phyloP scores from a whole-genome alignment of 306 rosid genomes.

The Sophora flavescens region DNA sequence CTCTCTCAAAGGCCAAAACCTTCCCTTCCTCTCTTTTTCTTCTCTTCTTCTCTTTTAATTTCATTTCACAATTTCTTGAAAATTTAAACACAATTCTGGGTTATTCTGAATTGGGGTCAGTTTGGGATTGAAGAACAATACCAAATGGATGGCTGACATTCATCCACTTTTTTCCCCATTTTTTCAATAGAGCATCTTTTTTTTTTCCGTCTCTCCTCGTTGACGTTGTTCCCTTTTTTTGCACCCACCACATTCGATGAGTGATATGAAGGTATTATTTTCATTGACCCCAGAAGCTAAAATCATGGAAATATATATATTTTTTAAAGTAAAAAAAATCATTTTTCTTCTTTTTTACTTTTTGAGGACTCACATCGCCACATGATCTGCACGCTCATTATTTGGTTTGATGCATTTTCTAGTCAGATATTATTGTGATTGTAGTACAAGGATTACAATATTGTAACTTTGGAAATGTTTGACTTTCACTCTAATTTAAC shows the following conservation, averaged over 20 bases:
- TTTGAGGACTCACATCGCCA: background rate
- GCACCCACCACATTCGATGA: slow-evolving; percentile 16
- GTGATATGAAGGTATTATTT: slow-evolving; percentile 26
- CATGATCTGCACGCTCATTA: slow-evolving; percentile 1
- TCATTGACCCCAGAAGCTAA: slow-evolving; percentile 2
- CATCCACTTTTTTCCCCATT: background rate
- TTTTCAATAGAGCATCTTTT: no score
- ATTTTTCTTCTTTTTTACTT: background rate
- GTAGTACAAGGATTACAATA: slow-evolving; percentile 9
- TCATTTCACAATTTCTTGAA: slow-evolving; percentile 9
- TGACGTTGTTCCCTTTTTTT: background rate
- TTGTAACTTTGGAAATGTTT: slow-evolving; percentile 29
- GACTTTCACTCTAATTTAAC: background rate
- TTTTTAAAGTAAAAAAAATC: background rate
- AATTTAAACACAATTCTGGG: background rate
- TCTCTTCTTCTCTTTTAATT: background rate
- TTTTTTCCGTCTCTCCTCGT: background rate
- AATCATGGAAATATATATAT: background rate
- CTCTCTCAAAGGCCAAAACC: slow-evolving; percentile 52
- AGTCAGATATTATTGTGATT: slow-evolving; percentile 13
- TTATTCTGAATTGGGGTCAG: background rate
- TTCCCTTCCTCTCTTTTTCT: slow-evolving; percentile 49
- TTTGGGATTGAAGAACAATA: background rate
- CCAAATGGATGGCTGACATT: background rate
- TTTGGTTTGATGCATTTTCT: slow-evolving; percentile 25